Percentiles rank a stretch among this genome's conserved stretches.
Evolutionary conservation across 2,329 filamentous ascomycete species (phyloP).

Genomic region (Colletotrichum zoysiae): DNA sequence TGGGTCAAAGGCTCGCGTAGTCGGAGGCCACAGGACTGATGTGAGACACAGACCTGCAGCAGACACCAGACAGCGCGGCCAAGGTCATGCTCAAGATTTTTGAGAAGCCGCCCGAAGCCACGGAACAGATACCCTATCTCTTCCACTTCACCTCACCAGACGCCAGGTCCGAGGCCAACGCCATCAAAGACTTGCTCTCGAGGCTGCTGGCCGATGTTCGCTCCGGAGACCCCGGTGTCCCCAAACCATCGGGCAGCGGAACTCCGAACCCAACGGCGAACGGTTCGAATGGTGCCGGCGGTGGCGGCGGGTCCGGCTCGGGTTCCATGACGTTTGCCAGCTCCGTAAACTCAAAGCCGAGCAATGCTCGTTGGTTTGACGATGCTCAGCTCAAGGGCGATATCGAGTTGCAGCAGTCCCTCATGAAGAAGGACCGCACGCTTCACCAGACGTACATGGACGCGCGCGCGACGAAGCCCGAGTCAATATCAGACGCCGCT

Average conservation of each 20-base stretch:
- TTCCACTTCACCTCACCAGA: conserved; percentile 90
- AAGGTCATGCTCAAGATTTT: conserved; percentile 97
- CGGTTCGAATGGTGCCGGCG: conserved; percentile 38
- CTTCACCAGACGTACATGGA: conserved; percentile 90
- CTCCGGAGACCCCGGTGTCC: conserved; percentile 62
- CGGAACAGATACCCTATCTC: conserved; percentile 78
- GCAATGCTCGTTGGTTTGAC: conserved; percentile 79
- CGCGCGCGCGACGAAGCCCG: conserved; percentile 84
- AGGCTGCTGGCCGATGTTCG: conserved; percentile 80
- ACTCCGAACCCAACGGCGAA: conserved; percentile 46
- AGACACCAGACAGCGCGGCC: conserved; percentile 86
- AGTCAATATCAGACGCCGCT: conserved; percentile 81
- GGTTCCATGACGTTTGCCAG: conserved; percentile 84
- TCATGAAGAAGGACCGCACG: conserved; percentile 82
- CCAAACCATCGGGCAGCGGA: conserved; percentile 59
- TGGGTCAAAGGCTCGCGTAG: background rate
- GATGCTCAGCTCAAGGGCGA: conserved; percentile 83
- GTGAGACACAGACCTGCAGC: conserved; percentile 81
- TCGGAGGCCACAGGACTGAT: conserved; percentile 35
- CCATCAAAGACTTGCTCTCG: conserved; percentile 85
- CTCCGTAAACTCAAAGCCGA: conserved; percentile 68
- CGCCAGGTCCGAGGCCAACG: conserved; percentile 86
- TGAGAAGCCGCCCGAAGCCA: conserved; percentile 71
- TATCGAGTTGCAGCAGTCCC: conserved; percentile 85
- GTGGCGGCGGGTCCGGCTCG: conserved; percentile 61